A percentile compares a stretch with the other conserved stretches of the same genome.
phyloP scores from a whole-genome alignment of 306 rosid genomes.

The Chamaecrista fasciculata region DNA sequence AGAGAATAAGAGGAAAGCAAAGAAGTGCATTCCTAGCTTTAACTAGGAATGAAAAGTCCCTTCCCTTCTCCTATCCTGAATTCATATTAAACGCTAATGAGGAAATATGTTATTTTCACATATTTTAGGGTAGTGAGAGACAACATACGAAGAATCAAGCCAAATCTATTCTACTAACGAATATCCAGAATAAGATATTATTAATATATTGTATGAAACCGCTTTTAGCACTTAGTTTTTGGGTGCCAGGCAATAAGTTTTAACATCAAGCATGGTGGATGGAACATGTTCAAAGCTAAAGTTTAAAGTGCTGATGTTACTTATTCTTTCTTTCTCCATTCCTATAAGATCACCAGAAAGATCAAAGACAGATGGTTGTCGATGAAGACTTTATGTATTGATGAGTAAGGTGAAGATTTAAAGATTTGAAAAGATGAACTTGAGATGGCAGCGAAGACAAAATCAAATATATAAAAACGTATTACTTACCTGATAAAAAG shows the following conservation, averaged over 20 bases:
- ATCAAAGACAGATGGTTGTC: slow-evolving; percentile 1
- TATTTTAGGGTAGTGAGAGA: not conserved
- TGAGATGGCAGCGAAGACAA: slow-evolving; percentile 24
- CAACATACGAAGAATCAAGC: not conserved
- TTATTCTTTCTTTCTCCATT: slow-evolving; percentile 12
- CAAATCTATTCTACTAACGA: not conserved
- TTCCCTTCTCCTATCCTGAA: slow-evolving; percentile 11
- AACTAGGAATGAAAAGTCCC: slow-evolving; percentile 11
- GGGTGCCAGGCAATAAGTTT: slow-evolving; percentile 6
- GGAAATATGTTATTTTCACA: slow-evolving; percentile 9
- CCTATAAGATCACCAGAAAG: slow-evolving; percentile 9
- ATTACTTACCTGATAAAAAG: slow-evolving; percentile 65
- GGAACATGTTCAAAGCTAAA: slow-evolving; percentile 18
- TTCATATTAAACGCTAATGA: slow-evolving; percentile 3
- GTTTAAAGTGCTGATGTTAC: not conserved
- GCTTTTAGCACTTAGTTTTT: not conserved
- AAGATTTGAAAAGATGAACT: not conserved
- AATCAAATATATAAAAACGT: not conserved
- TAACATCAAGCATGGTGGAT: not conserved
- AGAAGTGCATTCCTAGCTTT: slow-evolving; percentile 8
- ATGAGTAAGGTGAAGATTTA: not conserved
- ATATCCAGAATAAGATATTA: not conserved
- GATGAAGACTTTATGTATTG: not conserved
- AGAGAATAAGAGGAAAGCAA: not conserved
- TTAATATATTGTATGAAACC: slow-evolving; percentile 5